Evolutionary conservation across 108 stramenopile species (phyloP).

Genomic region (Cylindrotheca fusiformis): DNA sequence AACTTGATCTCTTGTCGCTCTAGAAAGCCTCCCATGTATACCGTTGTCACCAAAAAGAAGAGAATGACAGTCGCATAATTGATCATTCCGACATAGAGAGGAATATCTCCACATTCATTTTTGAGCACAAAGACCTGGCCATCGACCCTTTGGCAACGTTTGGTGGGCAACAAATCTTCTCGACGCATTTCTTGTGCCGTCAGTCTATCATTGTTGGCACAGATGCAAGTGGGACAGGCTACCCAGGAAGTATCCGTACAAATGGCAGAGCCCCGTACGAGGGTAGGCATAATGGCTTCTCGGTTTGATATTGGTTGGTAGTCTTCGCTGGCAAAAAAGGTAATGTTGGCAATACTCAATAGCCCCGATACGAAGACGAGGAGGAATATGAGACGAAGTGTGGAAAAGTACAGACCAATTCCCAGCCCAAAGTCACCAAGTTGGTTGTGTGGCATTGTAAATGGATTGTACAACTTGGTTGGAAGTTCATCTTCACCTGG

Average conservation of each 20-base stretch:
- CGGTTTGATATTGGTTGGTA: constrained; percentile 33
- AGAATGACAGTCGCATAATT: constrained; percentile 59
- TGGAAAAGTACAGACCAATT: constrained; percentile 78
- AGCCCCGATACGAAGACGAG: constrained; percentile 61
- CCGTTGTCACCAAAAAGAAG: constrained; percentile 33
- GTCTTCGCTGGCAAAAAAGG: constrained; percentile 59
- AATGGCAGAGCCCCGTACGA: constrained; percentile 28
- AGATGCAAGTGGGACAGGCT: constrained; percentile 39
- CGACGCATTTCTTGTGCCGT: not conserved
- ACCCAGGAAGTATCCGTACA: constrained; percentile 67
- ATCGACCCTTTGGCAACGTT: not conserved
- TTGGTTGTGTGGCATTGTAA: constrained; percentile 58
- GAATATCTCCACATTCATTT: constrained; percentile 76
- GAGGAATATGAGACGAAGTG: constrained; percentile 50
- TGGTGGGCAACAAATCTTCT: not conserved
- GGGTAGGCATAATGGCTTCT: constrained; percentile 10
- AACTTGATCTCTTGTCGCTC: constrained; percentile 50
- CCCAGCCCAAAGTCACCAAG: constrained; percentile 62
- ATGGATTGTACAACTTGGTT: constrained; percentile 62
- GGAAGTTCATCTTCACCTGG: constrained; percentile 62
- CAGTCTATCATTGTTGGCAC: not conserved
- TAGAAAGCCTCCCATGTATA: constrained; percentile 43
- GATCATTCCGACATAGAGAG: constrained; percentile 38
- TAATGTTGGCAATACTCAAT: constrained; percentile 63
- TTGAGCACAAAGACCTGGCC: constrained; percentile 38